Evolutionary conservation across 1,284 basidiomycete genomes (phyloP).

Genomic region (Golubevia pallescens): DNA sequence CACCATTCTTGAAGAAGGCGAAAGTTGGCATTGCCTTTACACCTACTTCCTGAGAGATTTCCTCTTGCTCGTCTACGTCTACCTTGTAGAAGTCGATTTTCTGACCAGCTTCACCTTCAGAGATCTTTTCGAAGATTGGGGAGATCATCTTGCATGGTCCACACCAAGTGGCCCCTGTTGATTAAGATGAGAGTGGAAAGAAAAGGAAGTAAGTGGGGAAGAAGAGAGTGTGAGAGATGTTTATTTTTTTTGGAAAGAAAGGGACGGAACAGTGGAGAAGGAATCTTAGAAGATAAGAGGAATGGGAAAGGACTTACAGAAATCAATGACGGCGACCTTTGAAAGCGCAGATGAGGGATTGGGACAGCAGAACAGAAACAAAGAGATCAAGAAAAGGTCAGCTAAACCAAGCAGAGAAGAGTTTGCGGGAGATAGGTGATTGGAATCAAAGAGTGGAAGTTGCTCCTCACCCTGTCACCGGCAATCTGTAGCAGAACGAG

Average conservation of each 20-base stretch:
- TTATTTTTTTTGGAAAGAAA: not conserved
- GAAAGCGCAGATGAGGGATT: no score
- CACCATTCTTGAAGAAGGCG: constrained; percentile 74
- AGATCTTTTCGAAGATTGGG: constrained; percentile 78
- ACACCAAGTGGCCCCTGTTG: constrained; percentile 68
- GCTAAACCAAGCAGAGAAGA: no score
- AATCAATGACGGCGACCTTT: constrained; percentile 55
- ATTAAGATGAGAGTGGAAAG: not conserved
- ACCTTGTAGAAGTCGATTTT: constrained; percentile 79
- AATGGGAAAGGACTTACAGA: constrained; percentile 54
- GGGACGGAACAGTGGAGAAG: no score
- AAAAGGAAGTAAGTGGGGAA: constrained; percentile 1
- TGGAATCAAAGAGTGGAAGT: constrained; percentile 69
- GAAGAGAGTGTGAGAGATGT: constrained; percentile 3
- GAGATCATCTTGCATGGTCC: constrained; percentile 76
- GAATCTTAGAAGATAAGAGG: no score
- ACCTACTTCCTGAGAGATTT: constrained; percentile 72
- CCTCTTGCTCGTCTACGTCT: constrained; percentile 61
- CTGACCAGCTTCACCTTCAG: constrained; percentile 53
- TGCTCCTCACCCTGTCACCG: constrained; percentile 71
- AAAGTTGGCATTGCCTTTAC: constrained; percentile 85
- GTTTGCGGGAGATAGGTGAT: not conserved
- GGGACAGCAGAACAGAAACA: not conserved
- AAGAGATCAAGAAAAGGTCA: not conserved
- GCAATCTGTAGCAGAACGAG: constrained; percentile 68